Percentiles rank a stretch among this genome's conserved stretches.
Evolutionary conservation across 768 basidiomycete species (phyloP).

Genomic region (Gloeophyllum trabeum): DNA sequence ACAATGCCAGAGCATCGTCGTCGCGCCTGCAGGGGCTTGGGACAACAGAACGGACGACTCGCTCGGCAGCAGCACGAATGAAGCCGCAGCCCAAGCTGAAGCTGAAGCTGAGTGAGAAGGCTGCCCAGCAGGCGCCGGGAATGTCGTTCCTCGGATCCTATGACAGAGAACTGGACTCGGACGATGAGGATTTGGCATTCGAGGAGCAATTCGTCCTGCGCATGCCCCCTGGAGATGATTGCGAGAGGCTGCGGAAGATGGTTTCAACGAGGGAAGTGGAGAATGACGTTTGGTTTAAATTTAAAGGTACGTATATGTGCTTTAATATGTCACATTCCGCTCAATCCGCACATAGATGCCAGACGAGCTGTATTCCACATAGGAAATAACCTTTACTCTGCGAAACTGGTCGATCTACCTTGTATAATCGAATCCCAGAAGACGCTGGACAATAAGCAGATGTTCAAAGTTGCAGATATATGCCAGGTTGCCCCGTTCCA

Average conservation of each 20-base stretch:
- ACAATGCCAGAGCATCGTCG: too few species aligned
- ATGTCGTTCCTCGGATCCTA: constrained; percentile 87
- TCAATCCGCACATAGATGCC: constrained; percentile 46
- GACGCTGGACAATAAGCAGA: constrained; percentile 89
- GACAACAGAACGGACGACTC: constrained; percentile 34
- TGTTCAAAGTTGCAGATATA: constrained; percentile 98
- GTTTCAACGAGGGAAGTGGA: constrained; percentile 66
- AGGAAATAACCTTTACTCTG: constrained; percentile 66
- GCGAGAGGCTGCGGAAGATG: constrained; percentile 72
- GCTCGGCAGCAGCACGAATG: constrained; percentile 36
- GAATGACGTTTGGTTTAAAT: constrained; percentile 92
- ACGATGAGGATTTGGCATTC: constrained; percentile 89
- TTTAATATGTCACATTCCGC: background rate
- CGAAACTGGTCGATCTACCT: constrained; percentile 94
- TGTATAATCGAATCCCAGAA: constrained; percentile 93
- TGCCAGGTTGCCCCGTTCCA: constrained; percentile 57
- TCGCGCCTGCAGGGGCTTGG: too few species aligned
- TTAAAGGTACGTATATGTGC: constrained; percentile 69
- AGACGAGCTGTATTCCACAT: constrained; percentile 86
- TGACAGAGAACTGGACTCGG: constrained; percentile 90
- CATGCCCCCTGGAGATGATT: constrained; percentile 78
- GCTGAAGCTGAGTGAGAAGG: constrained; percentile 78
- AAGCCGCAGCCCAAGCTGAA: constrained; percentile 71
- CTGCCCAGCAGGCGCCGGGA: constrained; percentile 70
- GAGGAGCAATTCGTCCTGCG: constrained; percentile 96